A percentile compares a stretch with the other conserved stretches of the same genome.
These are phyloP conservation scores for Cotoneaster glaucophyllus DNA, from an alignment of 306 rosid genomes.

Conservation along the genomic window DNA sequence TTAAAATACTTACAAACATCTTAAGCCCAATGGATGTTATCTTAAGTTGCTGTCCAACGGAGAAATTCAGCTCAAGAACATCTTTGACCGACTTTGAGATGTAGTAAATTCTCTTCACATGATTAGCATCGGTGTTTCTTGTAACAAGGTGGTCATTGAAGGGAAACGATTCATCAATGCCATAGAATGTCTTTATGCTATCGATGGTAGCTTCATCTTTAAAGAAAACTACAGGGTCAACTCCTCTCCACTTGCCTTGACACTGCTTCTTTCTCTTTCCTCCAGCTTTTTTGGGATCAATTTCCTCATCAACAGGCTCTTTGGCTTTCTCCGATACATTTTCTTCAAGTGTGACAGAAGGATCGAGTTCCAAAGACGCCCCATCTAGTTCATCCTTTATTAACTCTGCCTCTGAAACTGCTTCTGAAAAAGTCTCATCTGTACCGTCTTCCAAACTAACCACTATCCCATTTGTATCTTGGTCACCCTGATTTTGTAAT, in stretches of 20 bases:
- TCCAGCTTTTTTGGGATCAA: constrained; percentile 28
- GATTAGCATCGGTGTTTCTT: constrained; percentile 66
- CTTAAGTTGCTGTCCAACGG: constrained; percentile 89
- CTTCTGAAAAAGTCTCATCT: constrained; percentile 30
- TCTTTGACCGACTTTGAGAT: constrained; percentile 79
- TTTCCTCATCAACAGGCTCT: constrained; percentile 27
- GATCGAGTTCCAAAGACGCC: constrained; percentile 28
- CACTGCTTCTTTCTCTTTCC: constrained; percentile 70
- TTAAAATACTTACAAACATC: constrained; percentile 83
- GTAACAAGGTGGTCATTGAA: constrained; percentile 75
- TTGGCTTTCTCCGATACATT: constrained; percentile 30
- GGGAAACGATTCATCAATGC: constrained; percentile 70
- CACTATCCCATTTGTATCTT: constrained; percentile 32
- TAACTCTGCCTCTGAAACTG: constrained; percentile 45
- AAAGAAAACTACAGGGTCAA: constrained; percentile 88
- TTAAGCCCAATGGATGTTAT: constrained; percentile 88
- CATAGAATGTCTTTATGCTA: constrained; percentile 79
- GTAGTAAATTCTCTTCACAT: constrained; percentile 88
- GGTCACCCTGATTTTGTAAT: constrained; percentile 25
- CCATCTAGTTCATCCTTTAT: constrained; percentile 32
- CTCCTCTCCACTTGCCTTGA: constrained; percentile 97
- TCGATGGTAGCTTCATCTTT: constrained; percentile 60
- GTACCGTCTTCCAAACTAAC: constrained; percentile 33
- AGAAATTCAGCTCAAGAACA: constrained; percentile 80
- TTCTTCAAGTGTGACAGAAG: constrained; percentile 30